Percentiles rank a stretch among this genome's conserved stretches.
Conservation (phyloP, 2,329 filamentous ascomycete species). For the Diaporthe helianthi region DNA sequence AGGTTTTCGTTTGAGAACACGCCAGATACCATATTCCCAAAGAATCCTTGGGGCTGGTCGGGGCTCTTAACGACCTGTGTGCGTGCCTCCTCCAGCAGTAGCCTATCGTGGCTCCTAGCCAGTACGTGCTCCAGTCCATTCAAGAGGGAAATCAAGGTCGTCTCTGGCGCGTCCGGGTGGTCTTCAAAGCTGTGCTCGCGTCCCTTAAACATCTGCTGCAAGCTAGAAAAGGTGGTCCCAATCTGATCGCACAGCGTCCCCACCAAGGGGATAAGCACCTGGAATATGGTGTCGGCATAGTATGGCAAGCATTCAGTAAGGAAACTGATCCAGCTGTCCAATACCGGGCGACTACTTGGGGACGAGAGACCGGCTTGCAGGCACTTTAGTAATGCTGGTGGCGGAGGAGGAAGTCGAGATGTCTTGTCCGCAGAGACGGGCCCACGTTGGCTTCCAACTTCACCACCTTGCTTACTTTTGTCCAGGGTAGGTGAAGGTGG, state of each 20-base stretch:
- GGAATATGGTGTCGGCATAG: constrained; percentile 85
- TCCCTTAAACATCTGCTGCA: constrained; percentile 68
- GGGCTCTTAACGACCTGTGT: constrained; percentile 75
- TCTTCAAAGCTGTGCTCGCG: constrained; percentile 29
- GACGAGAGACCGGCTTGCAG: constrained; percentile 83
- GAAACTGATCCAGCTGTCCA: constrained; percentile 93
- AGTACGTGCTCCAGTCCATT: constrained; percentile 92
- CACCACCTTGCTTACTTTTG: constrained; percentile 51
- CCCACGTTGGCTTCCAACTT: constrained; percentile 49
- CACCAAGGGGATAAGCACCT: constrained; percentile 87
- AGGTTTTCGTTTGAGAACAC: constrained; percentile 82
- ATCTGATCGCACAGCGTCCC: constrained; percentile 88
- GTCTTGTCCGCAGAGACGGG: constrained; percentile 46
- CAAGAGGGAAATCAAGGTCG: constrained; percentile 83
- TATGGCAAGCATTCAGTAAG: constrained; percentile 83
- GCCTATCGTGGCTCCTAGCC: constrained; percentile 82
- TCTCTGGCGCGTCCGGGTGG: constrained; percentile 61
- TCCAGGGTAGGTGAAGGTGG: constrained; percentile 55
- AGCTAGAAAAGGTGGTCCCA: constrained; percentile 71
- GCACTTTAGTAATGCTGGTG: constrained; percentile 79
- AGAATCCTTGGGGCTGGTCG: constrained; percentile 85
- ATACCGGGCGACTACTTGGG: constrained; percentile 72
- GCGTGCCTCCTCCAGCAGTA: constrained; percentile 77
- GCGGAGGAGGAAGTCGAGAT: constrained; percentile 58
- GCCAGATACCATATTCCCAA: constrained; percentile 92